A percentile compares a stretch with the other conserved stretches of the same genome.
phyloP scores from a whole-genome alignment of 805 yeast species.

The Candida multigemmis region DNA sequence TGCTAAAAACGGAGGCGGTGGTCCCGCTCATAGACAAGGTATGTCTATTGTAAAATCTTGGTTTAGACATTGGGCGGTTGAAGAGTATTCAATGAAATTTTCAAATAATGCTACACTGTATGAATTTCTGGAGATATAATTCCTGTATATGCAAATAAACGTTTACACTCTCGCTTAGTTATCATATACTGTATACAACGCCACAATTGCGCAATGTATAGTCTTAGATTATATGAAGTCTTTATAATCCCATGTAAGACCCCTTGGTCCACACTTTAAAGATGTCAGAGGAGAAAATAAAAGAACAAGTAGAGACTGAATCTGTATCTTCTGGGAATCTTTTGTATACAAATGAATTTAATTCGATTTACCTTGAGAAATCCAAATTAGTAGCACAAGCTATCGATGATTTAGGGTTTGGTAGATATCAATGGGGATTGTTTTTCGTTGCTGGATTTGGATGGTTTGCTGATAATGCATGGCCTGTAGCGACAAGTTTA shows the following conservation, averaged over 20 bases:
- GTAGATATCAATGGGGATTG: slow-evolving; percentile 38
- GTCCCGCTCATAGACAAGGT: slow-evolving; percentile 20
- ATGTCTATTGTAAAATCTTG: slow-evolving; percentile 18
- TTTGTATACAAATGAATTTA: slow-evolving; percentile 6
- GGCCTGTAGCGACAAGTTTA: slow-evolving; percentile 28
- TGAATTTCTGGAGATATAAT: too few species aligned
- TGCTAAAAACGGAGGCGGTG: slow-evolving; percentile 25
- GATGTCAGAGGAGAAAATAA: too few species aligned
- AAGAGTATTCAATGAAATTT: slow-evolving; percentile 18
- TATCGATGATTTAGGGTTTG: slow-evolving; percentile 31
- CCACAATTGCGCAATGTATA: too few species aligned
- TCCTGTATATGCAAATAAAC: too few species aligned
- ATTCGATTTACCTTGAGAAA: slow-evolving; percentile 11
- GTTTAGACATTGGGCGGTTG: slow-evolving; percentile 27
- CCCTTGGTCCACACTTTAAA: too few species aligned
- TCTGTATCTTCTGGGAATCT: neutral
- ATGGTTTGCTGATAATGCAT: slow-evolving; percentile 39
- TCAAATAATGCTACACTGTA: too few species aligned
- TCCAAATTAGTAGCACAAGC: slow-evolving; percentile 14
- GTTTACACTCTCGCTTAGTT: too few species aligned
- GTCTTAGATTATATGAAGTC: too few species aligned
- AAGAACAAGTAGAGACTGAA: too few species aligned
- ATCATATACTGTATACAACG: too few species aligned
- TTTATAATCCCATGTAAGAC: too few species aligned
- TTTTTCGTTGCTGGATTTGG: slow-evolving; percentile 53